phyloP scores from a whole-genome alignment of 345 rosid genomes.

The Conringia planisiliqua region DNA sequence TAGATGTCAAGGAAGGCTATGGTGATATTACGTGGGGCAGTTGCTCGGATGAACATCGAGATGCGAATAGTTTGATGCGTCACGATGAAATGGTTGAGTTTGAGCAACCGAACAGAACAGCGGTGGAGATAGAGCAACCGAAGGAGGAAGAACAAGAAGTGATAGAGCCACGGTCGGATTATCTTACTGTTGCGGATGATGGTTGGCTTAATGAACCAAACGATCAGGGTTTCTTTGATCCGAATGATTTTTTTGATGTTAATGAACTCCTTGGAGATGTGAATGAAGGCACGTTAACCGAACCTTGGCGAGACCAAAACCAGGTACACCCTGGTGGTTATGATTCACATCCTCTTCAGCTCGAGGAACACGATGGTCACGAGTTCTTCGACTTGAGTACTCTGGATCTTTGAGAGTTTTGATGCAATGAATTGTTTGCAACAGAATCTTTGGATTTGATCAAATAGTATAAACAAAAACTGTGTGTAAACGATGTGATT shows the following conservation, averaged over 20 bases:
- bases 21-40: background rate
- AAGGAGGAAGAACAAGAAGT: conserved; percentile 17
- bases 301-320: background rate
- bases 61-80: background rate
- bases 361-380: conserved; percentile 20
- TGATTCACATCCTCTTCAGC: conserved; percentile 23
- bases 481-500: background rate
- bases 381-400: conserved; percentile 16
- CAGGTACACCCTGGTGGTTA: background rate
- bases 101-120: background rate
- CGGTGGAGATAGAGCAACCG: conserved; percentile 6
- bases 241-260: conserved; percentile 53
- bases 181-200: conserved; percentile 24
- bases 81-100: conserved; percentile 12
- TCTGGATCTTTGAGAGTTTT: conserved; percentile 14
- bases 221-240: background rate
- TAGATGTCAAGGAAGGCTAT: background rate
- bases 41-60: background rate
- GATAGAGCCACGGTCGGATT: background rate
- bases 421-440: background rate
- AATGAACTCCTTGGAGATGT: conserved; percentile 46
- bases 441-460: background rate
- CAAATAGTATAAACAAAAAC: background rate
- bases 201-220: conserved; percentile 10
- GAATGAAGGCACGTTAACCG: conserved; percentile 19